These are phyloP conservation scores for Emmonsiellopsis sp. DNA, from an alignment of 2,329 filamentous ascomycete genomes.

Conservation along the genomic window DNA sequence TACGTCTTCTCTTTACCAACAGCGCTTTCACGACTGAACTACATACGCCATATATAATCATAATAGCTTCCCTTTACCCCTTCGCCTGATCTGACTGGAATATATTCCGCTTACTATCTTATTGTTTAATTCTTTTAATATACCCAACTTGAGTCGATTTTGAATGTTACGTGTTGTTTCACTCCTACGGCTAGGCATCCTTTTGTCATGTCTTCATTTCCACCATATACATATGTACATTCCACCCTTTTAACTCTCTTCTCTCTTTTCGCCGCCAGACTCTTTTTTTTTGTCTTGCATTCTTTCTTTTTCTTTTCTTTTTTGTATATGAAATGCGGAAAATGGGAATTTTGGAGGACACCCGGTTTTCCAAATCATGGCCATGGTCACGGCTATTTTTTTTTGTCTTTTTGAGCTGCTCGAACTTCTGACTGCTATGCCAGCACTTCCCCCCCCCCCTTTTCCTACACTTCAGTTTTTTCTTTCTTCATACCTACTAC, in stretches of 20 bases:
- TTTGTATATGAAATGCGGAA: conserved; percentile 1
- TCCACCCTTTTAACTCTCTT: background rate
- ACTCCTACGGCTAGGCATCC: background rate
- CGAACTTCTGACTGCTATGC: background rate
- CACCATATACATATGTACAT: background rate
- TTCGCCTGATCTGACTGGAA: background rate
- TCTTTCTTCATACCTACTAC: background rate
- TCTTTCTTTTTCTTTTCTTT: background rate
- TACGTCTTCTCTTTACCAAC: too few relatives aligned
- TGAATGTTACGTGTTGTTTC: background rate
- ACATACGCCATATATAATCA: conserved; percentile 1
- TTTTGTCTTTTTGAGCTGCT: background rate
- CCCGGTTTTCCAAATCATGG: background rate
- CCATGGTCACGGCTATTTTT: background rate
- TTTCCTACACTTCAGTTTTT: conserved; percentile 21
- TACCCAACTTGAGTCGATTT: background rate
- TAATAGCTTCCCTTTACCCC: background rate
- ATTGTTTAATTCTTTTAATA: background rate
- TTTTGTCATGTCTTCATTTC: background rate
- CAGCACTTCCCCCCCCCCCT: background rate
- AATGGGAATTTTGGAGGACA: background rate
- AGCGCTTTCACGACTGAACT: background rate
- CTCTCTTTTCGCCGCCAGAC: background rate
- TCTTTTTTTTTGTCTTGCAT: background rate
- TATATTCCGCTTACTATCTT: background rate